A percentile compares a stretch with the other conserved stretches of the same genome.
These are phyloP conservation scores for Podosphaera fusca DNA, from an alignment of 2,329 filamentous ascomycete species.

Conservation along the genomic window DNA sequence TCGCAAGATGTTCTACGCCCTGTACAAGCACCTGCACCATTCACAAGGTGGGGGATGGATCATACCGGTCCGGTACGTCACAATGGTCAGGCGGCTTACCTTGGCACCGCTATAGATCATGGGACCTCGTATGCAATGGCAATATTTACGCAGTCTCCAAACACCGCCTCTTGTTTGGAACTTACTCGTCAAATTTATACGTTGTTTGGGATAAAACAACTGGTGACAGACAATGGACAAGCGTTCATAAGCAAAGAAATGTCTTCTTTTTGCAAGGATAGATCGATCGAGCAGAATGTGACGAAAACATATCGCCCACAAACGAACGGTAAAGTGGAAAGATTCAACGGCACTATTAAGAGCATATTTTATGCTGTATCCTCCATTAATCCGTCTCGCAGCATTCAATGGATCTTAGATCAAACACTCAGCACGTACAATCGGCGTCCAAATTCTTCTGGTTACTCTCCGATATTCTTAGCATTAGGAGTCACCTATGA, in stretches of 20 bases:
- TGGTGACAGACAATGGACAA: too few relatives aligned
- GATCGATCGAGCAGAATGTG: neutral
- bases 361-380: neutral
- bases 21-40: too few relatives aligned
- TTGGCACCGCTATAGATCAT: too few relatives aligned
- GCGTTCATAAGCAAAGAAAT: too few relatives aligned
- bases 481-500: neutral
- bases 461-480: neutral
- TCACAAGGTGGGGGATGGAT: too few relatives aligned
- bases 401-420: neutral
- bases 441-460: neutral
- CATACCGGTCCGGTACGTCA: too few relatives aligned
- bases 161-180: neutral
- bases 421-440: neutral
- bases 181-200: neutral
- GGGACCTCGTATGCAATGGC: too few relatives aligned
- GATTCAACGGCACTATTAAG: neutral
- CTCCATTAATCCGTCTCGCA: neutral
- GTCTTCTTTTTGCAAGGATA: neutral
- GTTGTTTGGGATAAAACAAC: too few relatives aligned
- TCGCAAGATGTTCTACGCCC: too few relatives aligned
- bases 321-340: neutral
- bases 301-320: neutral
- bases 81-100: too few relatives aligned
- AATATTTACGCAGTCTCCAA: neutral